A percentile compares a stretch with the other conserved stretches of the same genome.
These are phyloP conservation scores for Endocladia muricata DNA, from an alignment of 31 red algal species.

Conservation along the genomic window DNA sequence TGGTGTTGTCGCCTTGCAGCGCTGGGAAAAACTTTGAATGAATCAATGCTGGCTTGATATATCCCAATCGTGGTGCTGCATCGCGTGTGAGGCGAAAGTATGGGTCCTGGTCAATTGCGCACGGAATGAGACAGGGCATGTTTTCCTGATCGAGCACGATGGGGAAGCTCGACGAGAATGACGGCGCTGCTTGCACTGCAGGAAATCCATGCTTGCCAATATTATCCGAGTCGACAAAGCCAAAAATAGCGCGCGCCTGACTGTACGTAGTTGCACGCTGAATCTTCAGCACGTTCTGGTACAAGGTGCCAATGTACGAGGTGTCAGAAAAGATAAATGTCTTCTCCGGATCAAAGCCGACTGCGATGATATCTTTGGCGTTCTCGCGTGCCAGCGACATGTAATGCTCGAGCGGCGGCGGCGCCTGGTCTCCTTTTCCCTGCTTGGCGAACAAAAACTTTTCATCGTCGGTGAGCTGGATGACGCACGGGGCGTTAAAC, in stretches of 20 bases:
- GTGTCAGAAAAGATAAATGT: constrained; percentile 91
- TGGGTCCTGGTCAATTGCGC: constrained; percentile 96
- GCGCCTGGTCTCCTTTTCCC: constrained; percentile 36
- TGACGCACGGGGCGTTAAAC: constrained; percentile 81
- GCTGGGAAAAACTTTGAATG: constrained; percentile 97
- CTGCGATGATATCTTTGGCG: constrained; percentile 96
- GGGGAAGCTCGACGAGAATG: constrained; percentile 89
- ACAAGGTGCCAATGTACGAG: constrained; percentile 79
- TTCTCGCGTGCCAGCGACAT: constrained; percentile 76
- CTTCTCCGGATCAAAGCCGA: constrained; percentile 85
- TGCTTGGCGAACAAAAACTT: constrained; percentile 97
- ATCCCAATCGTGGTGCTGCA: constrained; percentile 66
- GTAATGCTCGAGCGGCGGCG: constrained; percentile 67
- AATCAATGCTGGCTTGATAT: constrained; percentile 80
- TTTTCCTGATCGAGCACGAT: constrained; percentile 58
- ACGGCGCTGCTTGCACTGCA: constrained; percentile 92
- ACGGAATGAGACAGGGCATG: constrained; percentile 91
- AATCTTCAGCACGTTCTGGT: constrained; percentile 83
- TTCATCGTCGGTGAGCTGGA: constrained; percentile 96
- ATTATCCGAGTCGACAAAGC: constrained; percentile 90
- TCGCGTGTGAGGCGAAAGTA: constrained; percentile 96
- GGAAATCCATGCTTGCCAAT: constrained; percentile 96
- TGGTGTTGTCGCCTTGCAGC: constrained; percentile 86
- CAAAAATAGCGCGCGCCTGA: constrained; percentile 89
- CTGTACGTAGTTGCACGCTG: constrained; percentile 88